Evolutionary conservation across 2,329 filamentous ascomycete species (phyloP).

Genomic region (Fusarium protoensiforme): DNA sequence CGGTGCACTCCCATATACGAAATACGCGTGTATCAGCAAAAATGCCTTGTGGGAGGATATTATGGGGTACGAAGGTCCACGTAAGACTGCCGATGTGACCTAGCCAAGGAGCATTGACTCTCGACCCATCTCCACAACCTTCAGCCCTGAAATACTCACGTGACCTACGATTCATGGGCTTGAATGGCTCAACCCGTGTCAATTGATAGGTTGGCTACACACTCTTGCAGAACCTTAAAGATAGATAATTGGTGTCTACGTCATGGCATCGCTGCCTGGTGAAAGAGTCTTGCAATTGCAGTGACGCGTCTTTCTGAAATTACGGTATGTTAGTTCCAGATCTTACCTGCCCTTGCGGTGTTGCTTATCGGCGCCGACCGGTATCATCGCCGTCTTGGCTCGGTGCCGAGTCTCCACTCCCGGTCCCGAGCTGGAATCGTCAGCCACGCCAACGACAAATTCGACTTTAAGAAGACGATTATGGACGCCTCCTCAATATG

Average conservation of each 20-base stretch:
- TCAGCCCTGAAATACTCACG: neutral
- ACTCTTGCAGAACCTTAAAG: neutral
- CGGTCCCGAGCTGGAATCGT: neutral
- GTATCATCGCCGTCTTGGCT: neutral
- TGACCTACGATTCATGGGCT: neutral
- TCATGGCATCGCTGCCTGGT: neutral
- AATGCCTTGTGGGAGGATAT: neutral
- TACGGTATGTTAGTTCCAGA: neutral
- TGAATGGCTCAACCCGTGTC: neutral
- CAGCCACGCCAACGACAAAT: neutral
- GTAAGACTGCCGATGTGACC: neutral
- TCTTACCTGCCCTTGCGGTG: neutral
- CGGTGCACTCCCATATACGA: neutral
- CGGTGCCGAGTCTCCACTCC: neutral
- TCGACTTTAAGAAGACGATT: neutral
- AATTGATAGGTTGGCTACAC: neutral
- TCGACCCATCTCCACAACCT: too few species aligned
- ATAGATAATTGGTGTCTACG: neutral
- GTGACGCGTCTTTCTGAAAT: neutral
- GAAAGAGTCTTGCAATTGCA: neutral
- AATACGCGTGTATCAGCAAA: neutral
- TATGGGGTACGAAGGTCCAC: neutral
- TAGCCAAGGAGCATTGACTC: neutral
- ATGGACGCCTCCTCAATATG: neutral
- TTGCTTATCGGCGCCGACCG: neutral